Percentiles rank a stretch among this genome's conserved stretches.
Conservation (phyloP, 805 yeast genomes). For the Starmera amethionina region DNA sequence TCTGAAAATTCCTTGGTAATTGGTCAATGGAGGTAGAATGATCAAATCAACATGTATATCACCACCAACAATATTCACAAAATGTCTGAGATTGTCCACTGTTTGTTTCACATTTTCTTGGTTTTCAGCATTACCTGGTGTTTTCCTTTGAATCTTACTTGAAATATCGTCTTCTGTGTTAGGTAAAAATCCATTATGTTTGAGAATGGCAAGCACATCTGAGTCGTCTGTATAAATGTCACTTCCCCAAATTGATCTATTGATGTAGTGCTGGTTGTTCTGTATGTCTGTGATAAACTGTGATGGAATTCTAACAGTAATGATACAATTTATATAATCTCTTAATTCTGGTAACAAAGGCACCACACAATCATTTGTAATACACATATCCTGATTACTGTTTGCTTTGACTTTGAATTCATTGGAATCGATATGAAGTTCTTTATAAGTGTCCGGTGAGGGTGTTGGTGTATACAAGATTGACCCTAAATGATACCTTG, state of each 20-base stretch:
- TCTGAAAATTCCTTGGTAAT: conserved; percentile 55
- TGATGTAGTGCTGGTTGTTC: conserved; percentile 14
- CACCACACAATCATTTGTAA: conserved; percentile 5
- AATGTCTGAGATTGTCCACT: conserved; percentile 15
- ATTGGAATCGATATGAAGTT: conserved; percentile 5
- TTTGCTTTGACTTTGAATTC: too few relatives aligned
- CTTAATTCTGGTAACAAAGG: conserved; percentile 23
- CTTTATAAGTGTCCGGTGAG: conserved; percentile 29
- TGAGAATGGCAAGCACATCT: conserved; percentile 63
- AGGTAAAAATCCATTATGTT: conserved; percentile 63
- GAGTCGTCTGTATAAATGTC: conserved; percentile 93
- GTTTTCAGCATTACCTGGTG: conserved; percentile 32
- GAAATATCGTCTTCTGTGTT: conserved; percentile 14
- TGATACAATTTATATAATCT: conserved; percentile 30
- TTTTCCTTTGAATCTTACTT: conserved; percentile 18
- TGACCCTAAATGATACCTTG: conserved; percentile 40
- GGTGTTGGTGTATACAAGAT: conserved; percentile 50
- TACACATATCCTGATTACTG: not conserved
- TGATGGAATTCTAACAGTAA: conserved; percentile 20
- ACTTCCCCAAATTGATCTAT: conserved; percentile 70
- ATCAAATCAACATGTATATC: conserved; percentile 24
- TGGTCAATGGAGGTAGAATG: conserved; percentile 61
- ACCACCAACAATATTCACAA: conserved; percentile 20
- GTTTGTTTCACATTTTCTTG: conserved; percentile 20
- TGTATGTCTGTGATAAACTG: conserved; percentile 14